Conservation (phyloP, 805 yeast species). For the Scheffersomyces lignosus region DNA sequence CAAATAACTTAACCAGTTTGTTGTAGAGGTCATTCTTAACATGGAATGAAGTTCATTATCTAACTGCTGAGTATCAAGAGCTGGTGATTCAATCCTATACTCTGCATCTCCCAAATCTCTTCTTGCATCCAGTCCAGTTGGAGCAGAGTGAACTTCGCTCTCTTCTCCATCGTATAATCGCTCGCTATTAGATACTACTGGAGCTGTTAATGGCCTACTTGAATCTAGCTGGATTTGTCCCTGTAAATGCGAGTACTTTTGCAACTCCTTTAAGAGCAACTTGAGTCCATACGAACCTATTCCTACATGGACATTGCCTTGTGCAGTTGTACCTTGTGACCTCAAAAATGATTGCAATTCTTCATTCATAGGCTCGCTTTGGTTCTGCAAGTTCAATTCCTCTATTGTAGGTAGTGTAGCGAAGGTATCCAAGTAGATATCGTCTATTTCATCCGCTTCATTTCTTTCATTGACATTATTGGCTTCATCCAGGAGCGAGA, state of each 20-base stretch:
- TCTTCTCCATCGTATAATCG: background rate
- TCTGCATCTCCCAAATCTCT: background rate
- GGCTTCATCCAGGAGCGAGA: slow-evolving; percentile 6
- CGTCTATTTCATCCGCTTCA: slow-evolving; percentile 15
- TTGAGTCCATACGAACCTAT: slow-evolving; percentile 35
- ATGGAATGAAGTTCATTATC: background rate
- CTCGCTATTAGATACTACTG: slow-evolving; percentile 5
- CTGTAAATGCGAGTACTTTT: slow-evolving; percentile 21
- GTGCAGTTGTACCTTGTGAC: background rate
- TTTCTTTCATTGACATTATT: background rate
- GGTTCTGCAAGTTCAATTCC: slow-evolving; percentile 9
- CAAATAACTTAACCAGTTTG: background rate
- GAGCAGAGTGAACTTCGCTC: too few relatives aligned
- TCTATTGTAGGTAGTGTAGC: slow-evolving; percentile 28
- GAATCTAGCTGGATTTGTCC: slow-evolving; percentile 10
- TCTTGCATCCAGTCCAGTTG: background rate
- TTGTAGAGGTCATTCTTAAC: background rate
- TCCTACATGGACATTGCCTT: slow-evolving; percentile 9
- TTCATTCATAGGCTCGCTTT: slow-evolving; percentile 1
- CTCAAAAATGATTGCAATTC: slow-evolving; percentile 6
- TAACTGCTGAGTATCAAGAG: background rate
- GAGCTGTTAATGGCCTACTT: slow-evolving; percentile 13
- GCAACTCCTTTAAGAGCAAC: slow-evolving; percentile 31
- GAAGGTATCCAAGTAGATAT: slow-evolving; percentile 20
- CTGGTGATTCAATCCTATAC: background rate